These are phyloP conservation scores for Asterella californica DNA, from an alignment of 225 moss, liverwort and hornwort species.

Conservation along the genomic window DNA sequence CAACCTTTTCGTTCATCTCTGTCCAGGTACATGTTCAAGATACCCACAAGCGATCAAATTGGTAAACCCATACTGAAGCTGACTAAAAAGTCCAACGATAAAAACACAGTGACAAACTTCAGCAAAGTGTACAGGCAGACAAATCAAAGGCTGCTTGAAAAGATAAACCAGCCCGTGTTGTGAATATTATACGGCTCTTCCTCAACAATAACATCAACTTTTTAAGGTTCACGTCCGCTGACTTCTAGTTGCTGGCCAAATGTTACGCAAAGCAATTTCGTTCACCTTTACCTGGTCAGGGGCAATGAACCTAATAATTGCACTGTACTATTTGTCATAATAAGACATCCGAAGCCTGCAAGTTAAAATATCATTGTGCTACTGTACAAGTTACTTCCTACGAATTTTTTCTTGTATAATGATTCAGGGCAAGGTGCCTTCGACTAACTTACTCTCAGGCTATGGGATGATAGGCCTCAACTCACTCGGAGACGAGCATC, in stretches of 20 bases:
- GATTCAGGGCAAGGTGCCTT: conserved; percentile 2
- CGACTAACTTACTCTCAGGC: background rate
- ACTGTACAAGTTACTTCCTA: conserved; percentile 7
- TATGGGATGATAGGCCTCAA: background rate
- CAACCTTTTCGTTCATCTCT: too few species aligned
- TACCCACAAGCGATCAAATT: too few species aligned
- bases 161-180: background rate
- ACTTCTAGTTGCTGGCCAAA: background rate
- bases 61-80: too few species aligned
- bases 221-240: background rate
- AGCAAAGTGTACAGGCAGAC: background rate
- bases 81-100: too few species aligned
- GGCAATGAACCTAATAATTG: background rate
- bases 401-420: background rate
- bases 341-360: background rate
- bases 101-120: background rate
- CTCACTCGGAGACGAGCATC: background rate
- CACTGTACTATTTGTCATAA: background rate
- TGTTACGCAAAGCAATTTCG: background rate
- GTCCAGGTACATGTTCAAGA: too few species aligned
- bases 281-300: background rate
- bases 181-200: background rate
- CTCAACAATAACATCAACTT: background rate
- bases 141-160: background rate
- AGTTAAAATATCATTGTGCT: conserved; percentile 8